Evolutionary conservation across 768 basidiomycete genomes (phyloP), one percentile per base, ranked within the genome.

Genomic region (Termitomyces sp.): DNA sequence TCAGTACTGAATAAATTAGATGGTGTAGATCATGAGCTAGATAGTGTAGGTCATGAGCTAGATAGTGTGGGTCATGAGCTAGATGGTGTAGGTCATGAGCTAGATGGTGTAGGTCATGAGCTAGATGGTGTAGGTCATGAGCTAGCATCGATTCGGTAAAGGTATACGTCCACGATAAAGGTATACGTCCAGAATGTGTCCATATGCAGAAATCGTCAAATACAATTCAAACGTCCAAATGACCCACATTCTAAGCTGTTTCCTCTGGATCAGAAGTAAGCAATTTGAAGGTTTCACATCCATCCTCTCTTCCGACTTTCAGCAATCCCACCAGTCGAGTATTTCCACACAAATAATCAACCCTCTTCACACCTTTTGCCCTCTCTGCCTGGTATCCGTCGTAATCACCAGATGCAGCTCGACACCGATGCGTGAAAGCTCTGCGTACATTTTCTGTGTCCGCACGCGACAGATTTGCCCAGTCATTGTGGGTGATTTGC

Each of bases 271-370:
- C 34, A 17, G n/a, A 40, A 4, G 56, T 57, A 30, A 62, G 12
- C 62, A 79, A 52, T 60, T 67, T 74, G 57, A 79, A 57, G n/a
- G 66, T 62, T 3, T 71, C 73, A 49, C 65, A 72, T 1, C 70
- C 70, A 34, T 79, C 73, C 14, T 66, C 64, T 3, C 61, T 41
- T 59, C 72, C 74, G 40, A 66, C 70, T 59, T 76, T 71, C 7
- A 75, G 69, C 46, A 84, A 56, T 17, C 83, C 83, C 57, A 73
- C 75, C 66, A 85, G 78, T 61, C 67, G 72, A 3, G 73, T 72
- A 52, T 72, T 76, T 8, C 76, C 78, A 45, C 70, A 55, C 59
- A 86, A 68, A 66, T 79, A 86, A 71, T 88, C 86, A 3, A 87
- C 73, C 56, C 81, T 73, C 69, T 80, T 84, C 17, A 86, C 76